phyloP scores from a whole-genome alignment of 768 basidiomycete genomes.

The Podaxis rugospora region DNA sequence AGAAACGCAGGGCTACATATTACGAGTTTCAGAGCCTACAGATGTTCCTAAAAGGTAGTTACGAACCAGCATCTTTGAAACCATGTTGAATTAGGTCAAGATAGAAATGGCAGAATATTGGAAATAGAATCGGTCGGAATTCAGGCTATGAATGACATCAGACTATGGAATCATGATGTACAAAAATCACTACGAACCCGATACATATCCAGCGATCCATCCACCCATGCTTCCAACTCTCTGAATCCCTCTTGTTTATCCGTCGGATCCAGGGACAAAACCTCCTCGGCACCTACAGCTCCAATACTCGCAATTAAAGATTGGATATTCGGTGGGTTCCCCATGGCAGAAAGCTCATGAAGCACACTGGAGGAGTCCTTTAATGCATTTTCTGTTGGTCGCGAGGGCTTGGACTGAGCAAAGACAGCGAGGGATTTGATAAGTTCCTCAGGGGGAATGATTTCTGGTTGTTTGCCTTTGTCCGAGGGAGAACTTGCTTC shows the following conservation, averaged over 20 bases:
- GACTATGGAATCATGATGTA: slow-evolving; percentile 3
- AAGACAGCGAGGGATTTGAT: slow-evolving; percentile 58
- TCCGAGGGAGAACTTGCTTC: slow-evolving; percentile 40
- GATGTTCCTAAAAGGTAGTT: not conserved
- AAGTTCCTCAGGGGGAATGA: slow-evolving; percentile 44
- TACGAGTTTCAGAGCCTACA: slow-evolving; percentile 10
- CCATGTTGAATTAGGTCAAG: slow-evolving; percentile 90
- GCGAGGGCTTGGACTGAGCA: slow-evolving; percentile 56
- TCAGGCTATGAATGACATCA: slow-evolving; percentile 59
- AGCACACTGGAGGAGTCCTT: slow-evolving; percentile 64
- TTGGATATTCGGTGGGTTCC: slow-evolving; percentile 69
- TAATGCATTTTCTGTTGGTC: slow-evolving; percentile 65
- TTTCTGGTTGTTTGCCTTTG: slow-evolving; percentile 37
- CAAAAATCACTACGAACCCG: slow-evolving; percentile 43
- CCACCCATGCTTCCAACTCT: slow-evolving; percentile 85
- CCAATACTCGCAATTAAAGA: slow-evolving; percentile 74
- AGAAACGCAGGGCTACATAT: slow-evolving; percentile 67
- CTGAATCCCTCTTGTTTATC: slow-evolving; percentile 84
- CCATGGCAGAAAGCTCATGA: slow-evolving; percentile 64
- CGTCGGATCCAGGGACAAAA: slow-evolving; percentile 74
- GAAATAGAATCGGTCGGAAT: slow-evolving; percentile 89
- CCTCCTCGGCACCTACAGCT: slow-evolving; percentile 77
- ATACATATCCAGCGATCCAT: slow-evolving; percentile 90
- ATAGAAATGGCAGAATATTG: slow-evolving; percentile 97
- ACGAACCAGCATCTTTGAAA: slow-evolving; percentile 84